Evolutionary conservation across 2,329 filamentous ascomycete species (phyloP).

Genomic region (Stemphylium beticola): DNA sequence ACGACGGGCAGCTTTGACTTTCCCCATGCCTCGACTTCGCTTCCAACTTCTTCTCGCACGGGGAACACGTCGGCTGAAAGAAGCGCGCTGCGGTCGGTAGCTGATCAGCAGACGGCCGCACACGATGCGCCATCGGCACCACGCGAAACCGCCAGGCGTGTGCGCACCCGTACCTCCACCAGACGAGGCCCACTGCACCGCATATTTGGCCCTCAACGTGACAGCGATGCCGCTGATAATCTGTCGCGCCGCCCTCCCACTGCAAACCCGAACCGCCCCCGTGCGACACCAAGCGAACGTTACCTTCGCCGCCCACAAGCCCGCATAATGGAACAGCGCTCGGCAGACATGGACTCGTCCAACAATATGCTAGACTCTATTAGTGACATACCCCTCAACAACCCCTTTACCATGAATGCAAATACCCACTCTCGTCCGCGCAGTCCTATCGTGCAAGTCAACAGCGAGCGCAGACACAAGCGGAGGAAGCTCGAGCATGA

Average conservation of each 20-base stretch:
- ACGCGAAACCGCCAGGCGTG: conserved; percentile 17
- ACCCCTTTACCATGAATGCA: conserved; percentile 17
- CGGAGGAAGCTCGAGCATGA: conserved; percentile 51
- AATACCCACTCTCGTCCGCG: conserved; percentile 23
- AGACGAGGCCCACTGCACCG: conserved; percentile 28
- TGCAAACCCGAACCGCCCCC: conserved; percentile 36
- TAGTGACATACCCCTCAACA: conserved; percentile 26
- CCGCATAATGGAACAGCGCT: conserved; percentile 35
- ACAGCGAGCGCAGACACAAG: conserved; percentile 36
- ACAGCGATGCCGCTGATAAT: conserved; percentile 21
- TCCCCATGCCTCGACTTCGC: conserved; percentile 50
- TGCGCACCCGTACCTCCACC: conserved; percentile 13
- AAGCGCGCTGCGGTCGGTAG: conserved; percentile 16
- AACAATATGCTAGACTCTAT: conserved; percentile 31
- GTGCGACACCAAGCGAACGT: conserved; percentile 45
- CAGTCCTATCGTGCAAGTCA: conserved; percentile 31
- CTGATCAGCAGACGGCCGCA: conserved; percentile 14
- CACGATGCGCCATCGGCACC: conserved; percentile 11
- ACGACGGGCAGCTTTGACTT: conserved; percentile 53
- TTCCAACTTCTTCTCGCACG: conserved; percentile 16
- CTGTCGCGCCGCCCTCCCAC: conserved; percentile 23
- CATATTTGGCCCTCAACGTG: conserved; percentile 29
- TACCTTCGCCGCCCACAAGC: conserved; percentile 44
- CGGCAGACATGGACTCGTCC: conserved; percentile 29
- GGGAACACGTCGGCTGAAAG: not conserved